Conservation (phyloP, 345 rosid genomes). For the Aethionema arabicum region DNA sequence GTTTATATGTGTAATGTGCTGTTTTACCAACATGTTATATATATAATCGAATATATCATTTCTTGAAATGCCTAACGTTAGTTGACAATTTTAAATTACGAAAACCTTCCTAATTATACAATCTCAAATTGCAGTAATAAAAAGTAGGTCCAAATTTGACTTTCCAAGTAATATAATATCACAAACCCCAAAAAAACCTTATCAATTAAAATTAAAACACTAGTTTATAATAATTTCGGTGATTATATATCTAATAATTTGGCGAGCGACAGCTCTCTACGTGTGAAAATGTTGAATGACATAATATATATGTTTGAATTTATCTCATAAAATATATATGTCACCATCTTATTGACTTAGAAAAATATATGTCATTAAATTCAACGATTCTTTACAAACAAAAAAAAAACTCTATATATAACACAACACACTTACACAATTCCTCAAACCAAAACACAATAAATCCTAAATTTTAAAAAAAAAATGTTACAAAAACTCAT, state of each 20-base stretch:
- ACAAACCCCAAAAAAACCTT: not conserved
- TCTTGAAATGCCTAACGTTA: conserved; percentile 38
- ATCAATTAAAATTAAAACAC: conserved; percentile 11
- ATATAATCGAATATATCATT: not conserved
- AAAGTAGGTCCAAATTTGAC: conserved; percentile 22
- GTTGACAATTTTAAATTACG: conserved; percentile 31
- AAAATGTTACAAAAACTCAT: conserved; percentile 33
- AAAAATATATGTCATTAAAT: conserved; percentile 15
- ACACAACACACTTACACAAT: conserved; percentile 13
- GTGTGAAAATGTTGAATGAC: conserved; percentile 7
- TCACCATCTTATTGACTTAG: conserved; percentile 30
- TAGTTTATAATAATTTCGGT: conserved; percentile 9
- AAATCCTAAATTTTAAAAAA: not conserved
- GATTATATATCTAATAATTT: conserved; percentile 2
- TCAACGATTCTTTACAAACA: conserved; percentile 14
- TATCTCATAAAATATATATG: conserved; percentile 30
- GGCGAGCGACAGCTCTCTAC: conserved; percentile 1
- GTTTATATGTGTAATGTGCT: conserved; percentile 18
- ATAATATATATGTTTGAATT: conserved; percentile 31
- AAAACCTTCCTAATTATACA: conserved; percentile 22
- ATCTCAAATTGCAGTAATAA: conserved; percentile 12
- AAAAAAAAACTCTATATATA: conserved; percentile 33
- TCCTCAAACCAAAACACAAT: conserved; percentile 10
- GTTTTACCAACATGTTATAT: conserved; percentile 34
- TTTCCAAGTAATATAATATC: conserved; percentile 8